phyloP scores from a whole-genome alignment of 2,329 filamentous ascomycete genomes.

The Paracorniculantispora psalliotae region DNA sequence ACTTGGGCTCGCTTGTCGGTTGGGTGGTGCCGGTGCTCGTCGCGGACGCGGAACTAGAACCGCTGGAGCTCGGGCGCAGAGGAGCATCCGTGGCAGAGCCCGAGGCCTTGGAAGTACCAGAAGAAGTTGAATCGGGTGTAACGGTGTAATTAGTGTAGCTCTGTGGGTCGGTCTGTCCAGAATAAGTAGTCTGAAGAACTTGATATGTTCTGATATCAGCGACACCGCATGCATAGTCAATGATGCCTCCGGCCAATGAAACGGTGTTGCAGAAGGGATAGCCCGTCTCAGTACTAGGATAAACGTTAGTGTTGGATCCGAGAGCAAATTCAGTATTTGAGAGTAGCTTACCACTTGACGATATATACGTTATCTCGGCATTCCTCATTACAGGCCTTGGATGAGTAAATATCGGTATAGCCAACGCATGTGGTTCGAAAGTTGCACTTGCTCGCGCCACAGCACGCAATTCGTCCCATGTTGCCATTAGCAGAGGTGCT shows the following conservation, averaged over 20 bases:
- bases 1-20: not conserved
- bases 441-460: conserved; percentile 28
- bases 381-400: conserved; percentile 34
- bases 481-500: conserved; percentile 26
- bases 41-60: not conserved
- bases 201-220: conserved; percentile 29
- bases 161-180: conserved; percentile 29
- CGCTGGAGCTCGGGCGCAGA: not conserved
- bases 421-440: conserved; percentile 36
- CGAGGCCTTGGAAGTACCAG: not conserved
- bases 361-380: conserved; percentile 37
- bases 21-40: conserved; percentile 6
- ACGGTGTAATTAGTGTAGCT: conserved; percentile 26
- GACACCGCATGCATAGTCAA: conserved; percentile 41
- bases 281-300: conserved; percentile 29
- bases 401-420: conserved; percentile 28
- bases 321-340: not conserved
- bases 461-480: conserved; percentile 40
- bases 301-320: conserved; percentile 17
- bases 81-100: conserved; percentile 1
- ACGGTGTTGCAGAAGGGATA: conserved; percentile 42
- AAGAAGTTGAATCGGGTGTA: not conserved
- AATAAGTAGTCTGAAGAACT: conserved; percentile 36
- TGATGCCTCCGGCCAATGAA: conserved; percentile 35
- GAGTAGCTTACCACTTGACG: conserved; percentile 40